These are phyloP conservation scores for Kappamyces sp. DNA, from an alignment of 192 early-diverging fungal species.

Conservation along the genomic window DNA sequence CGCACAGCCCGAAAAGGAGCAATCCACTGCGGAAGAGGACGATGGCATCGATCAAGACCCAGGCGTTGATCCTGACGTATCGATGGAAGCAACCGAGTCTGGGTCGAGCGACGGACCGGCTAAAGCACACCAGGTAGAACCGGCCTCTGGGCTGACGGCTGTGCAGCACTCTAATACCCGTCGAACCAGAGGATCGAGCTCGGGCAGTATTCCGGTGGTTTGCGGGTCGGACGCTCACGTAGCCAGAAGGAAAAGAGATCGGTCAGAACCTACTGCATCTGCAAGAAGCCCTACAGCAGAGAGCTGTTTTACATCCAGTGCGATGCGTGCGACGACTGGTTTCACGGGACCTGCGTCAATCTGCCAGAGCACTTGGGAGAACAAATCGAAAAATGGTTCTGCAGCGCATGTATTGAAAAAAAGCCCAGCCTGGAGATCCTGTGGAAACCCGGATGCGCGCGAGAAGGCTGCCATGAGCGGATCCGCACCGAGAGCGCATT, in stretches of 20 bases:
- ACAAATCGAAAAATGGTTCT: conserved; percentile 29
- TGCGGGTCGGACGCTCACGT: background rate
- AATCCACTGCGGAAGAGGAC: conserved; percentile 10
- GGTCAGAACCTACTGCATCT: background rate
- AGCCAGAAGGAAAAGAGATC: background rate
- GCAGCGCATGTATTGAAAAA: conserved; percentile 16
- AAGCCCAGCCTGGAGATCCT: background rate
- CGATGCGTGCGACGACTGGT: conserved; percentile 37
- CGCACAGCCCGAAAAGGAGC: conserved; percentile 5
- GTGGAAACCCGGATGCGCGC: conserved; percentile 22
- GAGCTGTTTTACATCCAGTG: conserved; percentile 31
- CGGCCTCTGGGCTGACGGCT: too few species aligned
- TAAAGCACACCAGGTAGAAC: too few species aligned
- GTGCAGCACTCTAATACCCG: too few species aligned
- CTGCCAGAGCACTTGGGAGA: conserved; percentile 21
- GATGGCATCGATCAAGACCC: conserved; percentile 7
- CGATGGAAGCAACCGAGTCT: too few species aligned
- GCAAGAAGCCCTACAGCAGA: background rate
- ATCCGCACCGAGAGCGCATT: background rate
- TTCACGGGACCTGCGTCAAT: conserved; percentile 32
- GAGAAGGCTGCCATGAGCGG: conserved; percentile 9
- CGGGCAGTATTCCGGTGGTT: too few species aligned
- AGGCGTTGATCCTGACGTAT: background rate
- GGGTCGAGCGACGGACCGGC: too few species aligned
- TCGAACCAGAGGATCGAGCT: too few species aligned